Percentiles rank a stretch among this genome's conserved stretches.
phyloP scores from a whole-genome alignment of 345 rosid genomes.

The Salix dunnii region DNA sequence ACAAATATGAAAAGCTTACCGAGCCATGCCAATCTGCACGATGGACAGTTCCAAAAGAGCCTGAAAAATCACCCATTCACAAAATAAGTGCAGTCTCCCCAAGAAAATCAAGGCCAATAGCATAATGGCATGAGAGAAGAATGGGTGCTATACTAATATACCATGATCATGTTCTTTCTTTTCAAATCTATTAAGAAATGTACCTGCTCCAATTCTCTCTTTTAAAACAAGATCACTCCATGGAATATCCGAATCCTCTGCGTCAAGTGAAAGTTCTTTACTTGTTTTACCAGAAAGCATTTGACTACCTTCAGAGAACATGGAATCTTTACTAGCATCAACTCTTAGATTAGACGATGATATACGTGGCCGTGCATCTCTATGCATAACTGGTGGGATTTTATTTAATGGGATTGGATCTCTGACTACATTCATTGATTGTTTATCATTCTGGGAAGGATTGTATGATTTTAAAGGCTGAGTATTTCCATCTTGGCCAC shows the following conservation, averaged over 20 bases:
- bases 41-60: conserved; percentile 99
- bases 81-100: conserved; percentile 15
- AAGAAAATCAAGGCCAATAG: not conserved
- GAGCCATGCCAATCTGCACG: conserved; percentile 99
- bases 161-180: not conserved
- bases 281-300: conserved; percentile 40
- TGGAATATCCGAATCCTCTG: conserved; percentile 83
- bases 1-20: conserved; percentile 46
- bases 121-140: conserved; percentile 7
- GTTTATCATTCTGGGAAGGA: conserved; percentile 45
- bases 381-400: conserved; percentile 38
- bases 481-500: conserved; percentile 41
- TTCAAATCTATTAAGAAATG: not conserved
- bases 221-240: conserved; percentile 86
- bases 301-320: conserved; percentile 38
- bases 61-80: conserved; percentile 49
- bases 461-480: conserved; percentile 26
- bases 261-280: conserved; percentile 59
- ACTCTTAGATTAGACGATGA: conserved; percentile 28
- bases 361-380: conserved; percentile 29
- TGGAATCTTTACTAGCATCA: conserved; percentile 37
- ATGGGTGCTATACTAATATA: not conserved
- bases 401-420: conserved; percentile 40
- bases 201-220: conserved; percentile 99
- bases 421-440: conserved; percentile 37